Evolutionary conservation across 2,329 filamentous ascomycete genomes (phyloP), one percentile per base, ranked within the genome.

Genomic region (Colletotrichum costaricense): DNA sequence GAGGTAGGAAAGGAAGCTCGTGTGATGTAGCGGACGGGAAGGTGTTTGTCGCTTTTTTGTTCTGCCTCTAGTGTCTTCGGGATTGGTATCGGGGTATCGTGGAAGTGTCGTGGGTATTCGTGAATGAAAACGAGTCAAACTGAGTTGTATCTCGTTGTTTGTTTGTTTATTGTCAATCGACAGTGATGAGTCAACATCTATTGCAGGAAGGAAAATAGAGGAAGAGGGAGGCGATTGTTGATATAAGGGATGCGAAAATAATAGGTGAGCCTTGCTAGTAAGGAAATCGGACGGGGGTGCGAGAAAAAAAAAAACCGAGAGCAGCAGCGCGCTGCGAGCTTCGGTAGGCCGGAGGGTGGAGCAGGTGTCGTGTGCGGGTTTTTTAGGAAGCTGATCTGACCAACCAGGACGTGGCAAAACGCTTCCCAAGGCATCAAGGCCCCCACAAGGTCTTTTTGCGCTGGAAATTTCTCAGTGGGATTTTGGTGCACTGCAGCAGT

Each of bases 361-460:
- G 54, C 35, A 35, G 67, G 71, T 74, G 71, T 75, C 72, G 74
- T 75, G 72, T 75, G 74, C 74, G 74, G 74, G 74, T 75, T 75
- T 75, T 75, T 75, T 73, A 75, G 74, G 74, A 75, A 72, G 55
- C 28, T 33, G n/a, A 52, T 62, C 49, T 49, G 56, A 26, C 71
- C 67, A 73, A 73, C 19, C 60, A 73, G 35, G 11, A 30, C 49
- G 67, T 73, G 67, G 67, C 24, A 33, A 71, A 67, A 67, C 22
- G 35, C 38, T 42, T 57, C 35, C 11, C 56, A 60, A 49, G 63
- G 26, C 55, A 30, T 26, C 67, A 28, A 38, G 35, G 63, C 30
- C 35, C 38, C 60, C 14, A 28, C 71, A 65, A 56, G 60, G 71
- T 70, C 65, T 24, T 30, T 56, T n/a, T 24, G 57, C n/a, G 62